Conservation (phyloP, 2,329 filamentous ascomycete genomes). For the Nothophoma quercina region DNA sequence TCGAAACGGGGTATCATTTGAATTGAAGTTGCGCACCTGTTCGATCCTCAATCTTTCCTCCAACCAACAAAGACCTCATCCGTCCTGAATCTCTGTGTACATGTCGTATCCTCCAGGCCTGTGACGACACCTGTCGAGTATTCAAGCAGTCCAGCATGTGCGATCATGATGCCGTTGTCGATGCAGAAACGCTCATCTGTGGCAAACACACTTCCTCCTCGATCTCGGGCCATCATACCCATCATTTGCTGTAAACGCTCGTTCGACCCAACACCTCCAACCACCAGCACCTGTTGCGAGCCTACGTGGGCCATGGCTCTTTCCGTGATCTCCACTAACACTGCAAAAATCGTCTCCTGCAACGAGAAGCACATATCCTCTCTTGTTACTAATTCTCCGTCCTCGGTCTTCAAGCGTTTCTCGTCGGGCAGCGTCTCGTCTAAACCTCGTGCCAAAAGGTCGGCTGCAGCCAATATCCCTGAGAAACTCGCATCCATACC, state of each 20-base stretch:
- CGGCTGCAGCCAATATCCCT: constrained; percentile 85
- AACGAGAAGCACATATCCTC: constrained; percentile 92
- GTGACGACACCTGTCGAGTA: constrained; percentile 83
- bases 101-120: constrained; percentile 79
- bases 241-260: constrained; percentile 97
- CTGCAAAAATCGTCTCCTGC: constrained; percentile 94
- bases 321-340: constrained; percentile 98
- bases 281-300: constrained; percentile 87
- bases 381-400: constrained; percentile 70
- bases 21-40: constrained; percentile 2
- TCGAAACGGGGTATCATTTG: constrained; percentile 21
- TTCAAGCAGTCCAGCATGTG: constrained; percentile 88
- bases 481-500: constrained; percentile 99
- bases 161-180: constrained; percentile 99
- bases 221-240: constrained; percentile 89
- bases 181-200: constrained; percentile 98
- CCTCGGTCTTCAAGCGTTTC: constrained; percentile 51
- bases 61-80: constrained; percentile 60
- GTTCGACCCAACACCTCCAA: constrained; percentile 95
- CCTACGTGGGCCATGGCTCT: constrained; percentile 98
- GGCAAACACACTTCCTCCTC: constrained; percentile 89
- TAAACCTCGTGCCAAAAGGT: constrained; percentile 77
- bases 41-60: constrained; percentile 52
- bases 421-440: constrained; percentile 49
- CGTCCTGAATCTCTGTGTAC: constrained; percentile 60